phyloP scores from a whole-genome alignment of 345 rosid species.

The Salix suchowensis region DNA sequence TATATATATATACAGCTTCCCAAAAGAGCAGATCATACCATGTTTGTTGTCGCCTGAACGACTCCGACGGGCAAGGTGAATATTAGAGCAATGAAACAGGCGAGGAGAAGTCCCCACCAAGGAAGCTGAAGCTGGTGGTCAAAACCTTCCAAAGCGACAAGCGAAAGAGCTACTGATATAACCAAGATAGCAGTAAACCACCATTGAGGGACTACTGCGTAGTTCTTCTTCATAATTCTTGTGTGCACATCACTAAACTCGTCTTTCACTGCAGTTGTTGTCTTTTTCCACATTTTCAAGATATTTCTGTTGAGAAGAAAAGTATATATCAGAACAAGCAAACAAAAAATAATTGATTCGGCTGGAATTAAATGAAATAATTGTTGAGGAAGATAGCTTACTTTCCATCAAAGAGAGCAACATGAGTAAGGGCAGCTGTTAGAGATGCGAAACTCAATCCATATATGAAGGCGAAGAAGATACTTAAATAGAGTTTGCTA shows the following conservation, averaged over 20 bases:
- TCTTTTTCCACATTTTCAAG: constrained; percentile 63
- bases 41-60: constrained; percentile 79
- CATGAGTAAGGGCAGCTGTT: constrained; percentile 58
- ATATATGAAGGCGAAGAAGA: constrained; percentile 52
- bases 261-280: constrained; percentile 36
- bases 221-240: constrained; percentile 78
- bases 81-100: constrained; percentile 50
- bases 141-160: constrained; percentile 73
- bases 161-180: constrained; percentile 36
- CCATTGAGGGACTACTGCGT: constrained; percentile 72
- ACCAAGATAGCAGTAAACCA: constrained; percentile 56
- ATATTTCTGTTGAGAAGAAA: constrained; percentile 18
- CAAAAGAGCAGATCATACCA: constrained; percentile 26
- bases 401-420: constrained; percentile 62
- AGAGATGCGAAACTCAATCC: constrained; percentile 65
- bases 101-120: constrained; percentile 82
- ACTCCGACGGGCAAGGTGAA: constrained; percentile 79
- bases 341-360: too few species aligned
- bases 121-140: constrained; percentile 72
- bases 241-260: constrained; percentile 61
- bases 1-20: too few species aligned
- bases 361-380: too few species aligned
- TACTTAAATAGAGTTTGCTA: constrained; percentile 67
- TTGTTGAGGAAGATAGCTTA: too few species aligned
- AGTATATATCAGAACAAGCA: too few species aligned